phyloP scores from a whole-genome alignment of 495 filamentous ascomycete genomes.

The Chaetomium cochliodes region DNA sequence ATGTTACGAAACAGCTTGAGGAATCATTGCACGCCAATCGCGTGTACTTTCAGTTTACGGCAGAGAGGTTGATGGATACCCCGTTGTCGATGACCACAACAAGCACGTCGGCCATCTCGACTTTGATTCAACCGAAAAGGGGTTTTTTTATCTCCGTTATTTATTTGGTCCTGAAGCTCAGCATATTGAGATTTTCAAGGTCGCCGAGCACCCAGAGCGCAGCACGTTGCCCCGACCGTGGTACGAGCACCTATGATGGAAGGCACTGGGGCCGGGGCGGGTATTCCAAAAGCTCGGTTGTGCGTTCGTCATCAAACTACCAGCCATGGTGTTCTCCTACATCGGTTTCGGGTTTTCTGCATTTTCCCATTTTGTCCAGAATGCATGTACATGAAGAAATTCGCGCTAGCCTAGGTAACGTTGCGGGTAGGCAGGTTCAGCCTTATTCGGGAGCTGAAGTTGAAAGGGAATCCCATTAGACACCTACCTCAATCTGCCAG shows the following conservation, averaged over 20 bases:
- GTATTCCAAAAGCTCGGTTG: too few relatives aligned
- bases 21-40: constrained; percentile 10
- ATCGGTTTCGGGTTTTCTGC: too few relatives aligned
- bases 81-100: constrained; percentile 14
- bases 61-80: background rate
- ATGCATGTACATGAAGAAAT: too few relatives aligned
- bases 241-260: constrained; percentile 11
- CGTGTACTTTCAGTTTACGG: constrained; percentile 26
- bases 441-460: too few relatives aligned
- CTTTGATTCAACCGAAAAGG: constrained; percentile 20
- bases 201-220: background rate
- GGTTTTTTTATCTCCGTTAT: constrained; percentile 1
- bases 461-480: too few relatives aligned
- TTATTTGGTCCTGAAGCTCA: background rate
- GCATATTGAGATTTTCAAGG: constrained; percentile 10
- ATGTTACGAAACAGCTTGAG: background rate
- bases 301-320: too few relatives aligned
- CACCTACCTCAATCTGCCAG: too few relatives aligned
- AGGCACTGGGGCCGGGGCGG: background rate
- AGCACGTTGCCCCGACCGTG: background rate
- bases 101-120: constrained; percentile 24
- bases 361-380: too few relatives aligned
- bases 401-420: too few relatives aligned
- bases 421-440: too few relatives aligned
- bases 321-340: too few relatives aligned